These are phyloP conservation scores for Nakazawaea wickerhamii DNA, from an alignment of 805 yeast species.

Conservation along the genomic window DNA sequence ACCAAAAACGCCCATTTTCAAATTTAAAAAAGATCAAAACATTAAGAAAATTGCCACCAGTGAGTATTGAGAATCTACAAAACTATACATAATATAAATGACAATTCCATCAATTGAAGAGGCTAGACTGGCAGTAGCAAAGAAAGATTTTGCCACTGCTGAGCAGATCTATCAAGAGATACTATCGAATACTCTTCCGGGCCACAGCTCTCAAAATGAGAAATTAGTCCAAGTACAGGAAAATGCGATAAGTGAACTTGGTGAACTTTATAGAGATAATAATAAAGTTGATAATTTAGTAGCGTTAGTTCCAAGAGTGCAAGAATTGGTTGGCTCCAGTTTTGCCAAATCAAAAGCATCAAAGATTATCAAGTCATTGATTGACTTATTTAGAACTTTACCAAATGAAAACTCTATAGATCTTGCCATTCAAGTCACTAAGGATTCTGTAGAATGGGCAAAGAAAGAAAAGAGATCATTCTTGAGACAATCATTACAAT, in stretches of 20 bases:
- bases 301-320: slow-evolving; percentile 59
- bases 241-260: slow-evolving; percentile 67
- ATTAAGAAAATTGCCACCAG: slow-evolving; percentile 5
- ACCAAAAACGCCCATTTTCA: too few species aligned
- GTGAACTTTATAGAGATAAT: slow-evolving; percentile 55
- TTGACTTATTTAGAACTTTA: slow-evolving; percentile 68
- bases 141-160: slow-evolving; percentile 48
- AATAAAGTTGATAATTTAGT: slow-evolving; percentile 47
- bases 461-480: slow-evolving; percentile 76
- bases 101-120: slow-evolving; percentile 36
- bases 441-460: slow-evolving; percentile 86
- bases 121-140: slow-evolving; percentile 55
- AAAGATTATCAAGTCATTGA: slow-evolving; percentile 74
- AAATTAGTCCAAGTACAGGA: slow-evolving; percentile 53
- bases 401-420: slow-evolving; percentile 45
- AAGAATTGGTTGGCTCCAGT: slow-evolving; percentile 56
- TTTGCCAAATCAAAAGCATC: slow-evolving; percentile 95
- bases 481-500: slow-evolving; percentile 80
- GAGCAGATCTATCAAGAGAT: slow-evolving; percentile 54
- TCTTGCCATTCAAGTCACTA: slow-evolving; percentile 65
- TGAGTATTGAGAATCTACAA: background rate
- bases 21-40: background rate
- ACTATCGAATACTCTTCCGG: slow-evolving; percentile 24
- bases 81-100: slow-evolving; percentile 17
- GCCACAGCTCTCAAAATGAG: slow-evolving; percentile 25